Evolutionary conservation across 345 rosid species (phyloP).

Genomic region (Syzygium jambos): DNA sequence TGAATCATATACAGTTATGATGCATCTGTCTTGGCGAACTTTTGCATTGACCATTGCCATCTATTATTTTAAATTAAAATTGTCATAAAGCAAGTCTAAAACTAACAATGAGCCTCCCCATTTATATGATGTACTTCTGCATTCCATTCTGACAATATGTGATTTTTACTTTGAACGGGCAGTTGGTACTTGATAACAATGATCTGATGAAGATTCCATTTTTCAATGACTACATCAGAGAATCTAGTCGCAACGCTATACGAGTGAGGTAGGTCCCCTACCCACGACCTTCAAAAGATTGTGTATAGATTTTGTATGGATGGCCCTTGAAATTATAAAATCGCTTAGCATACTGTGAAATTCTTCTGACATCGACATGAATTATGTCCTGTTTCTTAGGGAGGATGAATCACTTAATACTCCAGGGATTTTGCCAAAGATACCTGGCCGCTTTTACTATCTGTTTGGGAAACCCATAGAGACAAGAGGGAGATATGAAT

Average conservation of each 20-base stretch:
- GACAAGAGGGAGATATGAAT: constrained; percentile 48
- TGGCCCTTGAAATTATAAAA: not conserved
- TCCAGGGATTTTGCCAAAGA: constrained; percentile 59
- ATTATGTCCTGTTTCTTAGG: constrained; percentile 17
- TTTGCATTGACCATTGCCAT: not conserved
- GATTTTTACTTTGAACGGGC: constrained; percentile 15
- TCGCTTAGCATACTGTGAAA: not conserved
- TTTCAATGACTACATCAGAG: constrained; percentile 32
- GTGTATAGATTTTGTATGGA: not conserved
- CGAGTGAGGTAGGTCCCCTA: constrained; percentile 37
- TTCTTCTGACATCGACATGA: not conserved
- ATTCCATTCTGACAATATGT: not conserved
- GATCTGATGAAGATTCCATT: constrained; percentile 61
- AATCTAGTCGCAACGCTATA: not conserved
- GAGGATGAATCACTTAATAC: constrained; percentile 34
- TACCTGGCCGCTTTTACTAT: constrained; percentile 64
- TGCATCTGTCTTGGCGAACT: not conserved
- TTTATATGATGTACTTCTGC: not conserved
- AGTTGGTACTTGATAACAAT: constrained; percentile 64
- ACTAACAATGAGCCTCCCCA: not conserved
- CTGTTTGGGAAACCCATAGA: constrained; percentile 70
- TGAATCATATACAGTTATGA: not conserved
- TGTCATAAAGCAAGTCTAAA: not conserved
- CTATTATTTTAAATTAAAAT: not conserved
- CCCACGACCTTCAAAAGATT: not conserved